phyloP scores from a whole-genome alignment of 225 moss, liverwort and hornwort genomes.

The Polytrichum commune region DNA sequence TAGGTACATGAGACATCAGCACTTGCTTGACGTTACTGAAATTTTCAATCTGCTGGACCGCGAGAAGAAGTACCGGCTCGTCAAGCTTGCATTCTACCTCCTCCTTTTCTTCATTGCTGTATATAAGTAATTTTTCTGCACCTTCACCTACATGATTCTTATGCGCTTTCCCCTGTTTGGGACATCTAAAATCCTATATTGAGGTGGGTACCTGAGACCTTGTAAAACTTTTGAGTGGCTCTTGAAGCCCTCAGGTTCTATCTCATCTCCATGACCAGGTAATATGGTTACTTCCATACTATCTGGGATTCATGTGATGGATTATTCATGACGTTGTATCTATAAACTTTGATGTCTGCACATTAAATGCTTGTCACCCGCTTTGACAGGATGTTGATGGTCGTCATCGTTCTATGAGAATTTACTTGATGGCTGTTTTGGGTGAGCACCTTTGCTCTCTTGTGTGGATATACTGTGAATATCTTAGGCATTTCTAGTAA shows the following conservation, averaged over 20 bases:
- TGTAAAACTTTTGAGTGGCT: neutral
- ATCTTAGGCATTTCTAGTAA: too few relatives aligned
- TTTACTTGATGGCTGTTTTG: conserved; percentile 32
- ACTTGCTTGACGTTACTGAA: conserved; percentile 90
- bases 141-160: neutral
- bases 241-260: neutral
- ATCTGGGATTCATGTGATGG: neutral
- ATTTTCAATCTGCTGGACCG: conserved; percentile 71
- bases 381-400: conserved; percentile 38
- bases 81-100: conserved; percentile 83
- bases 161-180: neutral
- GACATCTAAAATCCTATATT: too few relatives aligned
- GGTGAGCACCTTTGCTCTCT: conserved; percentile 34
- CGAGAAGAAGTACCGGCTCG: conserved; percentile 77
- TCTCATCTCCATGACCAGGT: neutral
- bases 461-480: too few relatives aligned
- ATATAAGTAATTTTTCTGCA: conserved; percentile 30
- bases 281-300: neutral
- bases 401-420: conserved; percentile 40
- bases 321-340: too few relatives aligned
- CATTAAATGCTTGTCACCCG: too few relatives aligned
- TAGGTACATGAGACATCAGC: conserved; percentile 28
- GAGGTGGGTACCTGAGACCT: too few relatives aligned
- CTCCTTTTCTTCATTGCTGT: conserved; percentile 84
- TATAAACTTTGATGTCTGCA: too few relatives aligned